Evolutionary conservation across 2,329 filamentous ascomycete genomes (phyloP).

Genomic region (Aspergillus oerlinghausenensis): DNA sequence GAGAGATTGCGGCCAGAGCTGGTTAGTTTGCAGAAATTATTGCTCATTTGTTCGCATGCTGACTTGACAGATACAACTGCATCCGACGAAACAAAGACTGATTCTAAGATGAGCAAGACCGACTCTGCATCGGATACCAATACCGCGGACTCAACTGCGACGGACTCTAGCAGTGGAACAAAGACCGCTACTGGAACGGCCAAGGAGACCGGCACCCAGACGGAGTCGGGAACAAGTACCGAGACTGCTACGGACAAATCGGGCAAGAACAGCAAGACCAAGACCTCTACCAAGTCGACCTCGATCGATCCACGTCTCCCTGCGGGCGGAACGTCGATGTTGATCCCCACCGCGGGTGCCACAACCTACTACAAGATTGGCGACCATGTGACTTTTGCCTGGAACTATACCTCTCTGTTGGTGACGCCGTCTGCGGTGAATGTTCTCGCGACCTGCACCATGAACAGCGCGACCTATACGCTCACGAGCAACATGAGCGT

Average conservation of each 20-base stretch:
- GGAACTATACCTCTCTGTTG: slow-evolving; percentile 64
- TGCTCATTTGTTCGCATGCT: background rate
- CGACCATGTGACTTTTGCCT: slow-evolving; percentile 58
- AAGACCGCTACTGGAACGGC: slow-evolving; percentile 13
- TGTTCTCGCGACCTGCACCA: slow-evolving; percentile 57
- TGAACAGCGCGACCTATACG: slow-evolving; percentile 58
- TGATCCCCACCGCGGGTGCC: slow-evolving; percentile 51
- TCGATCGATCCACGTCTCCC: slow-evolving; percentile 51
- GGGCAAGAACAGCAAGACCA: slow-evolving; percentile 18
- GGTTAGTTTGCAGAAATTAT: slow-evolving; percentile 18
- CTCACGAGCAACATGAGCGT: slow-evolving; percentile 57
- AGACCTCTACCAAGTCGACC: slow-evolving; percentile 29
- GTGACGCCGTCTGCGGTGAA: slow-evolving; percentile 57
- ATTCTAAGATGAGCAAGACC: background rate
- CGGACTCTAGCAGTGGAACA: slow-evolving; percentile 10
- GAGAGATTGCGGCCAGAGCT: slow-evolving; percentile 20
- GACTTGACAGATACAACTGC: background rate
- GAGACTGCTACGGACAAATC: slow-evolving; percentile 15
- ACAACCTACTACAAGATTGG: slow-evolving; percentile 62
- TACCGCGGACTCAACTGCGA: background rate
- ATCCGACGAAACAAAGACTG: background rate
- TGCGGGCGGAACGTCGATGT: slow-evolving; percentile 58
- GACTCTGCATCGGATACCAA: background rate
- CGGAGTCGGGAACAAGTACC: slow-evolving; percentile 9
- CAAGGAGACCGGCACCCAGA: slow-evolving; percentile 8